Conservation (phyloP, 352 stramenopile genomes). For the Thalassiosira mediterranea region DNA sequence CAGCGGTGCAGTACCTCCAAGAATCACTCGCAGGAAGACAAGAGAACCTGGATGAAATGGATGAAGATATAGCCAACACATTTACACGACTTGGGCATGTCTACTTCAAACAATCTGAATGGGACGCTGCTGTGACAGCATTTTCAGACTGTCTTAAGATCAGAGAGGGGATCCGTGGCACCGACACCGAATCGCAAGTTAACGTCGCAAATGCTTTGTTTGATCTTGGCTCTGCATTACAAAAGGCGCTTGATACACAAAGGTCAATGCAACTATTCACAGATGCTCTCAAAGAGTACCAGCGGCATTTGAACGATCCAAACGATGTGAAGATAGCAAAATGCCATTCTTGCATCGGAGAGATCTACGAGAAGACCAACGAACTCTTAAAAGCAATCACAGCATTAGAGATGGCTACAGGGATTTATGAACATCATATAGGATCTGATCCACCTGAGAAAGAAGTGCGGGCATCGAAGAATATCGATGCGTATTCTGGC, state of each 20-base stretch:
- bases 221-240: slow-evolving; percentile 56
- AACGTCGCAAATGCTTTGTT: slow-evolving; percentile 63
- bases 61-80: slow-evolving; percentile 51
- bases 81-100: slow-evolving; percentile 58
- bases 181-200: slow-evolving; percentile 47
- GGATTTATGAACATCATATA: slow-evolving; percentile 63
- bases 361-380: slow-evolving; percentile 65
- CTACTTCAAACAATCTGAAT: slow-evolving; percentile 59
- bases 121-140: slow-evolving; percentile 36
- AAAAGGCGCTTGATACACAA: slow-evolving; percentile 55
- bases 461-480: slow-evolving; percentile 53
- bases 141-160: slow-evolving; percentile 67
- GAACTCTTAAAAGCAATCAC: slow-evolving; percentile 50
- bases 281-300: slow-evolving; percentile 70
- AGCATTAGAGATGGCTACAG: slow-evolving; percentile 45
- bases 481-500: slow-evolving; percentile 55
- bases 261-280: slow-evolving; percentile 61
- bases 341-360: slow-evolving; percentile 60
- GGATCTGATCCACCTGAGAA: slow-evolving; percentile 55
- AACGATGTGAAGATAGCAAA: slow-evolving; percentile 67
- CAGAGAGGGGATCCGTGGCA: slow-evolving; percentile 44
- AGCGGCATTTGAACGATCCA: slow-evolving; percentile 54
- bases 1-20: slow-evolving; percentile 52
- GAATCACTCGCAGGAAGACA: slow-evolving; percentile 46
- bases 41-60: slow-evolving; percentile 50